A percentile compares a stretch with the other conserved stretches of the same genome.
Conservation (phyloP, 2,329 filamentous ascomycete species). For the Aspergillus hiratsukae region DNA sequence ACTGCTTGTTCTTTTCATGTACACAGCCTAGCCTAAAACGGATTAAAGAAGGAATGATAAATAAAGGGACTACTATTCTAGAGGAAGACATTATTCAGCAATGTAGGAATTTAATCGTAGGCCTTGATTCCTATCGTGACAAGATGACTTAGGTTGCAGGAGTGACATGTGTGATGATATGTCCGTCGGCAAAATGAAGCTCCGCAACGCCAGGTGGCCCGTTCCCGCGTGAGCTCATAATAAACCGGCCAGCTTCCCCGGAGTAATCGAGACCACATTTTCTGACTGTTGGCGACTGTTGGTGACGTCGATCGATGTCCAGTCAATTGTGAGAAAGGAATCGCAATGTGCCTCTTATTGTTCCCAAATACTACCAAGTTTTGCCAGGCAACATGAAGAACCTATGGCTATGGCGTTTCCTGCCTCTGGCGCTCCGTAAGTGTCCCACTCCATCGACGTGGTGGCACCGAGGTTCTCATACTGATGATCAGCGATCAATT, state of each 20-base stretch:
- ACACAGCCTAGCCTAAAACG: slow-evolving; percentile 22
- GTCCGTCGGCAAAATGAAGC: slow-evolving; percentile 31
- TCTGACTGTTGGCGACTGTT: too few relatives aligned
- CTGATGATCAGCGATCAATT: slow-evolving; percentile 3
- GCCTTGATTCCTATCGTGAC: background rate
- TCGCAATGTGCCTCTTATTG: slow-evolving; percentile 34
- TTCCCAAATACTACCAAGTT: slow-evolving; percentile 10
- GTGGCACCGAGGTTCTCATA: slow-evolving; percentile 3
- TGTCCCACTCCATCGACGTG: slow-evolving; percentile 5
- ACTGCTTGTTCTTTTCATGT: slow-evolving; percentile 26
- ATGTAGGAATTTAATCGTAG: background rate
- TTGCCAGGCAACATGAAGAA: slow-evolving; percentile 32
- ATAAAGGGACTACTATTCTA: background rate
- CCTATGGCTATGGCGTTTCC: slow-evolving; percentile 26
- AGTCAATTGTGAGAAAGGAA: slow-evolving; percentile 3
- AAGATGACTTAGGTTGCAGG: background rate
- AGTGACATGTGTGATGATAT: background rate
- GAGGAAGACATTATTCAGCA: background rate
- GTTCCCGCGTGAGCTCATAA: slow-evolving; percentile 13
- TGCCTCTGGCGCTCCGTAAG: slow-evolving; percentile 34
- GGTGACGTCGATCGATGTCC: background rate
- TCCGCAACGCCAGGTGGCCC: slow-evolving; percentile 38
- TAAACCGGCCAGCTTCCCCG: slow-evolving; percentile 1
- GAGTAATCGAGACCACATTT: background rate
- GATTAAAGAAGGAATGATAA: background rate